These are phyloP conservation scores for Picochlorum costavermella DNA, from an alignment of 139 green algal species.

Conservation along the genomic window DNA sequence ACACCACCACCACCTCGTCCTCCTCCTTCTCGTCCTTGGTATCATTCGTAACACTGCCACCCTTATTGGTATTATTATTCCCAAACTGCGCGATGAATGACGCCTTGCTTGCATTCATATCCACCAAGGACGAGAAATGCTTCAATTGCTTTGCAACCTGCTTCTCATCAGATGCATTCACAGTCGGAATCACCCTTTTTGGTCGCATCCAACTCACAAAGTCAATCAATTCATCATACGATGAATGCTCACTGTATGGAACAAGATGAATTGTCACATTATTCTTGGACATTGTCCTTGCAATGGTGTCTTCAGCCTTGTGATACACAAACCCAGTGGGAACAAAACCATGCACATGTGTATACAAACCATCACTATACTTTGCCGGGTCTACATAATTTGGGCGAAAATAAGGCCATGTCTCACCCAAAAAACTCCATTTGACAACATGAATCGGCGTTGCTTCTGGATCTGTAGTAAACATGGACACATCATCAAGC, in stretches of 20 bases:
- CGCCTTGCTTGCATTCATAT: conserved; percentile 56
- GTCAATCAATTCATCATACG: conserved; percentile 66
- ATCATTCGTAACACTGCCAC: background rate
- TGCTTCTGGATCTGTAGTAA: conserved; percentile 38
- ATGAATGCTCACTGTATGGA: conserved; percentile 85
- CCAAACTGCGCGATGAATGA: conserved; percentile 38
- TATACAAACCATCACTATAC: conserved; percentile 26
- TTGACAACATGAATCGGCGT: conserved; percentile 42
- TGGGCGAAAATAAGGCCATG: conserved; percentile 85
- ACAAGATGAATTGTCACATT: conserved; percentile 54
- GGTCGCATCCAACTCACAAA: conserved; percentile 65
- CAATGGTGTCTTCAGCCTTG: conserved; percentile 27
- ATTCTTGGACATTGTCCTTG: conserved; percentile 36
- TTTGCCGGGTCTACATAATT: conserved; percentile 74
- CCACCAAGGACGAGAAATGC: conserved; percentile 54
- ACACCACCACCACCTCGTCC: conserved; percentile 33
- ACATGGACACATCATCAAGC: conserved; percentile 31
- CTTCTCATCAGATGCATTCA: conserved; percentile 46
- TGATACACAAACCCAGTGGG: conserved; percentile 84
- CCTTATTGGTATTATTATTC: background rate
- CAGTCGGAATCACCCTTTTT: conserved; percentile 71
- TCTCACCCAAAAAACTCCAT: conserved; percentile 60
- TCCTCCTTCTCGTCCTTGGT: background rate
- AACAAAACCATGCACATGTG: conserved; percentile 71
- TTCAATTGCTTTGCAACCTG: conserved; percentile 31